phyloP scores from a whole-genome alignment of 805 yeast species.

The Starmera pachycereana region DNA sequence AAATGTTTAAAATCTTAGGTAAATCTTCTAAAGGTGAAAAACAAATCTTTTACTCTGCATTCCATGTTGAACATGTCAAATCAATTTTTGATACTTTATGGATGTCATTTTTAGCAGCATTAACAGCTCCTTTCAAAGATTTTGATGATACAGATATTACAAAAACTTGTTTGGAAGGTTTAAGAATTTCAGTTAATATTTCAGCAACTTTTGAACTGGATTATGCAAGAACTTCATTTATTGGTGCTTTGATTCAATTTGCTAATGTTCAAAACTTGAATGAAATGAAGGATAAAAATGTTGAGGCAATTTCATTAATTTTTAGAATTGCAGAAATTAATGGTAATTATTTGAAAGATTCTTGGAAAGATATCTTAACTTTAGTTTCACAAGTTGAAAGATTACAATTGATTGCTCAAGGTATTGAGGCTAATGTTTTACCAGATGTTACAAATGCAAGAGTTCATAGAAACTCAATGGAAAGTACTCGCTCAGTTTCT shows the following conservation, averaged over 20 bases:
- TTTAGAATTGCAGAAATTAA: conserved; percentile 70
- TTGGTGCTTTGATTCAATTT: conserved; percentile 83
- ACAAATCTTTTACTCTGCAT: conserved; percentile 64
- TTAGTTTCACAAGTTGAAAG: conserved; percentile 89
- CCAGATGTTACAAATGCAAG: conserved; percentile 82
- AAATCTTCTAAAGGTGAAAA: conserved; percentile 30
- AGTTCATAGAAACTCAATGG: conserved; percentile 35
- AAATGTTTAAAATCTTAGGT: conserved; percentile 60
- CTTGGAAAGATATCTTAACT: conserved; percentile 80
- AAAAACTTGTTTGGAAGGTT: conserved; percentile 70
- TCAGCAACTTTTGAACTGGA: conserved; percentile 77
- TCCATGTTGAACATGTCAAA: conserved; percentile 81
- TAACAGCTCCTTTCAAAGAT: conserved; percentile 89
- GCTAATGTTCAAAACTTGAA: conserved; percentile 70
- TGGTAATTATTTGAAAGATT: conserved; percentile 59
- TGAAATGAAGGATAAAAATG: conserved; percentile 69
- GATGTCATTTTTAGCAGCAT: conserved; percentile 95
- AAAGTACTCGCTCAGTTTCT: conserved; percentile 31
- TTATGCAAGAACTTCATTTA: conserved; percentile 79
- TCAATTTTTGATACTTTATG: conserved; percentile 91
- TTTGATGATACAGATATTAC: conserved; percentile 68
- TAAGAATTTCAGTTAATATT: conserved; percentile 70
- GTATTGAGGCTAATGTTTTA: conserved; percentile 70
- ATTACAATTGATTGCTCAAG: conserved; percentile 77
- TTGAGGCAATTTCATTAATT: conserved; percentile 67